A percentile compares a stretch with the other conserved stretches of the same genome.
phyloP scores from a whole-genome alignment of 1,284 basidiomycete genomes.

The Cryptococcus hybrid region DNA sequence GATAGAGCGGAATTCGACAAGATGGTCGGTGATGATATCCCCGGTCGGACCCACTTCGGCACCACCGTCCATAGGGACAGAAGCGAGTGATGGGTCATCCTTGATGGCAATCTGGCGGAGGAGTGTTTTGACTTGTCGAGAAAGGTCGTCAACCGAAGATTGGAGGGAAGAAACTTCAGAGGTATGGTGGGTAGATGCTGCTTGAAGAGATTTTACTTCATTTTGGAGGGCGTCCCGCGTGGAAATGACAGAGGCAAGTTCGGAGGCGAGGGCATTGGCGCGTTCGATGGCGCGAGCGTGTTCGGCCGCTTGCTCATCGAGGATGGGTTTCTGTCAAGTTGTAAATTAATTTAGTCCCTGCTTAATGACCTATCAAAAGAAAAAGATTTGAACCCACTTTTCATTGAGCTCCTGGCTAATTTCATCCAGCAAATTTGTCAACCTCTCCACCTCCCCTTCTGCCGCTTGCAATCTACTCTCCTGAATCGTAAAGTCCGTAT shows the following conservation, averaged over 20 bases:
- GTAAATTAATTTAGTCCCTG: background rate
- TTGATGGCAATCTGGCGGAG: conserved; percentile 73
- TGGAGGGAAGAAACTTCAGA: conserved; percentile 72
- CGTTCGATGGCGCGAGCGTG: conserved; percentile 76
- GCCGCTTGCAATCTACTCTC: conserved; percentile 78
- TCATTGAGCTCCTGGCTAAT: conserved; percentile 73
- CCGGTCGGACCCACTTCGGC: conserved; percentile 53
- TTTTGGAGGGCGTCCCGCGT: conserved; percentile 55
- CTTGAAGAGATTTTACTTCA: conserved; percentile 53
- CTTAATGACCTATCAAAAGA: background rate
- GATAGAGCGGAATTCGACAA: conserved; percentile 84
- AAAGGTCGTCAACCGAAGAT: conserved; percentile 78
- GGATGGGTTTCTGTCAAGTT: conserved; percentile 69
- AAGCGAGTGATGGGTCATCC: conserved; percentile 74
- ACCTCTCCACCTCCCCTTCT: conserved; percentile 72
- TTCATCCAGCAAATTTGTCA: conserved; percentile 64
- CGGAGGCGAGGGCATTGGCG: conserved; percentile 71
- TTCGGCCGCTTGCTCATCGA: conserved; percentile 81
- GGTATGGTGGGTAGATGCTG: conserved; percentile 61
- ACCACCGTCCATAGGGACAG: conserved; percentile 64
- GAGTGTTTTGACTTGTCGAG: conserved; percentile 77
- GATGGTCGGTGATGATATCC: conserved; percentile 83
- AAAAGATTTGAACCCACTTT: conserved; percentile 57
- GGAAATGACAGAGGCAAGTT: conserved; percentile 68
- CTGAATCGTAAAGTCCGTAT: conserved; percentile 79